Evolutionary conservation across 352 stramenopile genomes (phyloP).

Genomic region (Phytopythium chamaehyphon): DNA sequence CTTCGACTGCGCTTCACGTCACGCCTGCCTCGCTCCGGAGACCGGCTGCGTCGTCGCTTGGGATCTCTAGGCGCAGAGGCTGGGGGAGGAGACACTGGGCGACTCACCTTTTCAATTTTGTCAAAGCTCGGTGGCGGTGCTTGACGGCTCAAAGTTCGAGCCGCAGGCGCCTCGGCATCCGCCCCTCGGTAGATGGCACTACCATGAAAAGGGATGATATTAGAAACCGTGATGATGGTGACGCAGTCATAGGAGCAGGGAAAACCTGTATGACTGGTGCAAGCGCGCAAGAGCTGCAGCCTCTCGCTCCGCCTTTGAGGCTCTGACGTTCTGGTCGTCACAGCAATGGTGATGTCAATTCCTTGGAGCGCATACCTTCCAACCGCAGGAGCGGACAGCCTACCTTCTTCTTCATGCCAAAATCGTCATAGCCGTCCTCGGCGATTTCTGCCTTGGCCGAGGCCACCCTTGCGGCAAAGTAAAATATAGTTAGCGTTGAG

Average conservation of each 20-base stretch:
- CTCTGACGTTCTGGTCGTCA: slow-evolving; percentile 47
- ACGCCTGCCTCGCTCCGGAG: slow-evolving; percentile 7
- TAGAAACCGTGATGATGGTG: too few relatives aligned
- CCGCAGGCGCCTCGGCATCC: neutral
- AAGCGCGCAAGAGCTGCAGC: slow-evolving; percentile 74
- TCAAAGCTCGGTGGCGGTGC: too few relatives aligned
- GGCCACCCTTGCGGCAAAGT: slow-evolving; percentile 34
- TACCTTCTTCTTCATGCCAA: slow-evolving; percentile 82
- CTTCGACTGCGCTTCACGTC: slow-evolving; percentile 13
- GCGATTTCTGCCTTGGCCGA: slow-evolving; percentile 74
- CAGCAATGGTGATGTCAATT: too few relatives aligned
- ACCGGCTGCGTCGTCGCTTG: slow-evolving; percentile 19
- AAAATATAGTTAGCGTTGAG: too few relatives aligned
- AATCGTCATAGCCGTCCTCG: slow-evolving; percentile 87
- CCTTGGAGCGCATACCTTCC: too few relatives aligned
- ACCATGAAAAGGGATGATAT: too few relatives aligned
- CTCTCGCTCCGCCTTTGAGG: slow-evolving; percentile 72
- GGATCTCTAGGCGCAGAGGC: slow-evolving; percentile 1
- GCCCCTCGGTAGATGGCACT: slow-evolving; percentile 45
- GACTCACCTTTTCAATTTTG: too few relatives aligned
- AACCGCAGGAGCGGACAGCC: neutral
- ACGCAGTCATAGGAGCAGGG: too few relatives aligned
- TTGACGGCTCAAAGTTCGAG: neutral
- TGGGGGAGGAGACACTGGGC: too few relatives aligned
- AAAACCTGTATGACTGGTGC: slow-evolving; percentile 77